Base-by-base conservation (phyloP, 2,329 filamentous ascomycete species). In the Pseudogymnoascus sp. region DNA sequence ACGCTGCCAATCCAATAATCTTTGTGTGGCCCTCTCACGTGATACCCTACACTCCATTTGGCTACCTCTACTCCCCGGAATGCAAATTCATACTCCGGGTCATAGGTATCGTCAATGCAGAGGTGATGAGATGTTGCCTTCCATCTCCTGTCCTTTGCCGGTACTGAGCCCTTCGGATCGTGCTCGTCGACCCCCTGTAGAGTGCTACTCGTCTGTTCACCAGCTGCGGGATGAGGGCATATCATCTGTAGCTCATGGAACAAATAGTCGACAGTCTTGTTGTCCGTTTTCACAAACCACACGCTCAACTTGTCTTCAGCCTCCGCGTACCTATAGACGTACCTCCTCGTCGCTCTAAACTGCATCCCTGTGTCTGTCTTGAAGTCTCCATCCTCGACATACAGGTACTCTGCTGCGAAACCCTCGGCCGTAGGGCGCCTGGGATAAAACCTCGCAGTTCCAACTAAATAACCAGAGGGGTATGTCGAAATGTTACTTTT, bases 241-340 rank as follows among this genome's bases (percentile, higher is more conserved):
- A 77, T 64, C 68, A 92, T 89, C 64, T 87, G 81, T n/a, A 92
- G 76, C 66, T 87, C 82, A 69, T 92, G 89, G 73, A 93, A 93
- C 19, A 92, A 76, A 67, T 91, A 89, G 71, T 91, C 89, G 0
- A 87, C 86, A 13, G 80, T 80, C 63, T 78, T 78, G 15, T 79
- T 74, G 67, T 90, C 86, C 0, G 82, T 79, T 67, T 86, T 85
- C 40, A 85, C 85, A 68, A 92, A 92, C 89, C 89, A 93, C 1
- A 89, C 85, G 65, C 84, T 88, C 21, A 93, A 76, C 28, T 73
- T 74, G 69, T 91, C 88, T 1, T 76, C 9, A 64, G 63, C 69
- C 67, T 87, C 85, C 50, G 84, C 78, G 69, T 91, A 92, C 0
- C 89, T 83, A 79, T 89, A 92, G 1, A 90, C 79, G 69, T 93